These are phyloP conservation scores for Epichloe gansuensis DNA, from an alignment of 2,329 filamentous ascomycete species.

Conservation along the genomic window DNA sequence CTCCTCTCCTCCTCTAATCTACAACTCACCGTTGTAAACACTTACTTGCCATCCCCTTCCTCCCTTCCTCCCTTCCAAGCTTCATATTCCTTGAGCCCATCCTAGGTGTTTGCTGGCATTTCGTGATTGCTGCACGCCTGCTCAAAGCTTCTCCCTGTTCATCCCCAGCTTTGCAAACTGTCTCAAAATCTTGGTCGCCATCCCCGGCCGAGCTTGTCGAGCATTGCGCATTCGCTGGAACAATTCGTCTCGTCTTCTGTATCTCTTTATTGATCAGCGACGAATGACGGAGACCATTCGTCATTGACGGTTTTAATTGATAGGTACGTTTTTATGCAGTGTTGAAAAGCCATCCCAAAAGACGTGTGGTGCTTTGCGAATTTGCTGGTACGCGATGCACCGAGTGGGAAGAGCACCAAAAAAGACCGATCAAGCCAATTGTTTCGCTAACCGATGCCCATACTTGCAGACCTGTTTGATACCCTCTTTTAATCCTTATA, in stretches of 20 bases:
- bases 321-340: conserved; percentile 15
- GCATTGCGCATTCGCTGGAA: conserved; percentile 4
- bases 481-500: conserved; percentile 19
- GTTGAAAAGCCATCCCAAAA: not conserved
- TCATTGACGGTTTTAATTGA: conserved; percentile 17
- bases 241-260: not conserved
- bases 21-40: not conserved
- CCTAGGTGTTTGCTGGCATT: conserved; percentile 4
- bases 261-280: not conserved
- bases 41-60: not conserved
- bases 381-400: not conserved
- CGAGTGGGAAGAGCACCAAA: not conserved
- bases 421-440: not conserved
- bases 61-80: not conserved
- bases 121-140: conserved; percentile 5
- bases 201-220: conserved; percentile 6
- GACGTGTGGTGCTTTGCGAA: not conserved
- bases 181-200: conserved; percentile 5
- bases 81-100: conserved; percentile 5
- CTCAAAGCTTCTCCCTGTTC: conserved; percentile 1
- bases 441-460: not conserved
- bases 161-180: not conserved
- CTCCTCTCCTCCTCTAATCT: conserved; percentile 4
- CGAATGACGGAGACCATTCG: conserved; percentile 8
- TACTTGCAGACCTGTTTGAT: conserved; percentile 24